Base-by-base conservation (phyloP, 176 grass and related monocot genomes). In the Bonia amplexicaulis region DNA sequence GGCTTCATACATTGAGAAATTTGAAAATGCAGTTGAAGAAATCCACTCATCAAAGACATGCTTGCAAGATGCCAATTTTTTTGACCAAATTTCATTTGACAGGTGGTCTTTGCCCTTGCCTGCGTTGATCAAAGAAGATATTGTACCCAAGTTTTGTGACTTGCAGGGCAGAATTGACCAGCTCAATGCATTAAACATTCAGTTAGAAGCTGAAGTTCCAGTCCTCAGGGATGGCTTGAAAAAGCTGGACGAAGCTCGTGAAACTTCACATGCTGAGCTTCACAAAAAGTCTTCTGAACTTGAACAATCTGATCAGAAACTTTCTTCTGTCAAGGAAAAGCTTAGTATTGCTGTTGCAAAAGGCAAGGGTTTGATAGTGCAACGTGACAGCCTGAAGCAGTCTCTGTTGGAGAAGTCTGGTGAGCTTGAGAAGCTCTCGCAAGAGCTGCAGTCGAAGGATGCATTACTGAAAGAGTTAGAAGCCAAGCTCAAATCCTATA, bases 301-400 rank as follows among this genome's bases (percentile, higher is more conserved):
- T 25, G 86, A 91, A 59, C 96, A 90, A 79, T 92, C 87, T 86
- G 93, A 98, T 69, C 96, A 95, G 81, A 98, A 89, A 84, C 81
- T 94, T 87, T 89, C 90, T 79, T 90, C 91, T 59, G 88, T 95
- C 67, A 95, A 92, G 69, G 93, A 98, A 85, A 98, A 96, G 66
- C 87, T 98, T 57, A 77, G 96, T 76, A 98, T 98, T 87, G 96
- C 93, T 84, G 96, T 98, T 82, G 86, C 93, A 84, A 98, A 98
- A 86, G 96, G 96, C 35, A 98, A 98, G 83, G 93, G 90, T 44
- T 84, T 98, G 87, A 95, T 98, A 77, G 89, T 94, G 48, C 96
- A 98, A 83, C 88, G 96, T 29, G 96, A 98, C 42, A 69, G 88
- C 78, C 91, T 98, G 79, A 98, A 98, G 88, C 96, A 94, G 46